phyloP scores from a whole-genome alignment of 768 basidiomycete species.

The Kwoniella dendrophila region DNA sequence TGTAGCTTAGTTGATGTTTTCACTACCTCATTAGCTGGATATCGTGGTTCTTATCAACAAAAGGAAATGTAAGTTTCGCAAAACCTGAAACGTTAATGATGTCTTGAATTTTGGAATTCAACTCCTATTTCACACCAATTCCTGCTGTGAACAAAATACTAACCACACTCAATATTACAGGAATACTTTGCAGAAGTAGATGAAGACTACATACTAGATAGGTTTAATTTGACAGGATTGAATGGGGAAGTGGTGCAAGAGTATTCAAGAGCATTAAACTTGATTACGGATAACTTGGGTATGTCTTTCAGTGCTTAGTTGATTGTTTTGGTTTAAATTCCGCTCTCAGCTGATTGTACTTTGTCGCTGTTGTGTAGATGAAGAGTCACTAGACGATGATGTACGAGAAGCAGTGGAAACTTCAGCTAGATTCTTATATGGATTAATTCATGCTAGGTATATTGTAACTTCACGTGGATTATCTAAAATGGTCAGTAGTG shows the following conservation, averaged over 20 bases:
- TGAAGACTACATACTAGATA: conserved; percentile 98
- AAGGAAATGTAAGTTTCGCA: conserved; percentile 69
- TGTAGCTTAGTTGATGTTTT: neutral
- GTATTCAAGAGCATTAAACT: conserved; percentile 88
- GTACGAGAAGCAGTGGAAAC: conserved; percentile 87
- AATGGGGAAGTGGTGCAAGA: conserved; percentile 87
- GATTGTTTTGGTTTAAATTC: too few relatives aligned
- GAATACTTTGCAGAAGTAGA: conserved; percentile 98
- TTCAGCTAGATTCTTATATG: conserved; percentile 89
- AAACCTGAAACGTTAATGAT: too few relatives aligned
- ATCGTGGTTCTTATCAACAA: conserved; percentile 94
- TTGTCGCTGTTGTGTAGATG: too few relatives aligned
- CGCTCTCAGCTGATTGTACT: too few relatives aligned
- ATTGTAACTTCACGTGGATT: conserved; percentile 92
- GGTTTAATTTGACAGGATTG: conserved; percentile 96
- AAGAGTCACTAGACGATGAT: conserved; percentile 87
- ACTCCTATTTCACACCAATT: too few relatives aligned
- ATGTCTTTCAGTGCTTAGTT: too few relatives aligned
- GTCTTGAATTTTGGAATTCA: too few relatives aligned
- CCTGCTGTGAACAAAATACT: too few relatives aligned
- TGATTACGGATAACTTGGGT: conserved; percentile 96
- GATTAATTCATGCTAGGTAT: conserved; percentile 95
- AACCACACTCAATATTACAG: conserved; percentile 33
- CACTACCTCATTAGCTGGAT: conserved; percentile 70
- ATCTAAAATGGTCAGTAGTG: conserved; percentile 78